Percentiles rank a stretch among this genome's conserved stretches.
These are phyloP conservation scores for Dactylellina sp. DNA, from an alignment of 2,329 filamentous ascomycete genomes.

Conservation along the genomic window DNA sequence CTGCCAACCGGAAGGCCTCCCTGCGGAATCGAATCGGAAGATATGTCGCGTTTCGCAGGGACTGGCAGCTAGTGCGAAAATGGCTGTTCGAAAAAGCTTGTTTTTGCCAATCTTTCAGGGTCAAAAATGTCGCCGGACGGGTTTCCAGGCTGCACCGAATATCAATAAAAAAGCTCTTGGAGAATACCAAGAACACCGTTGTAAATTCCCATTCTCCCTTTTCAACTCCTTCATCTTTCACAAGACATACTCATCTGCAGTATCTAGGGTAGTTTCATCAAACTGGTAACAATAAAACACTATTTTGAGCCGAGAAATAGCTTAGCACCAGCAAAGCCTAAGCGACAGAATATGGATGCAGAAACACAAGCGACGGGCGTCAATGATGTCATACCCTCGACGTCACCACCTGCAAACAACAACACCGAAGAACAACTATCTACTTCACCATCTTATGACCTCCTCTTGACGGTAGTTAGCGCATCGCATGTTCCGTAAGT, in stretches of 20 bases:
- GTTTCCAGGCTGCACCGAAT: no score
- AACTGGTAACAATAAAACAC: no score
- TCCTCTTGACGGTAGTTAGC: constrained; percentile 34
- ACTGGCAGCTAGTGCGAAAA: not conserved
- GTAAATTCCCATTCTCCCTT: no score
- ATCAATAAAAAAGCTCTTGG: not conserved
- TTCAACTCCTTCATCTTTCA: no score
- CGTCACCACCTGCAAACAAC: constrained; percentile 27
- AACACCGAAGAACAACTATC: constrained; percentile 18
- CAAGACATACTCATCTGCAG: no score
- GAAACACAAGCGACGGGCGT: not conserved
- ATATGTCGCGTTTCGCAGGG: constrained; percentile 7
- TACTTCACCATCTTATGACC: constrained; percentile 31
- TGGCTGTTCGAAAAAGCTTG: constrained; percentile 13
- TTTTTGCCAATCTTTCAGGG: constrained; percentile 15
- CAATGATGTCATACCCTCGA: constrained; percentile 47
- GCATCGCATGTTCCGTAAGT: constrained; percentile 48
- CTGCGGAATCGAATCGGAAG: not conserved
- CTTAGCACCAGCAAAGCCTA: not conserved
- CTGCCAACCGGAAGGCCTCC: constrained; percentile 16
- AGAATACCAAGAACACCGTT: not conserved
- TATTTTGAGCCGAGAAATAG: no score
- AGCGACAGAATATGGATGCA: constrained; percentile 6
- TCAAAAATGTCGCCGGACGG: constrained; percentile 15
- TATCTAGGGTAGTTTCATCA: no score